Evolutionary conservation across 192 early-diverging fungal species (phyloP).

Genomic region (Linnemannia exigua): DNA sequence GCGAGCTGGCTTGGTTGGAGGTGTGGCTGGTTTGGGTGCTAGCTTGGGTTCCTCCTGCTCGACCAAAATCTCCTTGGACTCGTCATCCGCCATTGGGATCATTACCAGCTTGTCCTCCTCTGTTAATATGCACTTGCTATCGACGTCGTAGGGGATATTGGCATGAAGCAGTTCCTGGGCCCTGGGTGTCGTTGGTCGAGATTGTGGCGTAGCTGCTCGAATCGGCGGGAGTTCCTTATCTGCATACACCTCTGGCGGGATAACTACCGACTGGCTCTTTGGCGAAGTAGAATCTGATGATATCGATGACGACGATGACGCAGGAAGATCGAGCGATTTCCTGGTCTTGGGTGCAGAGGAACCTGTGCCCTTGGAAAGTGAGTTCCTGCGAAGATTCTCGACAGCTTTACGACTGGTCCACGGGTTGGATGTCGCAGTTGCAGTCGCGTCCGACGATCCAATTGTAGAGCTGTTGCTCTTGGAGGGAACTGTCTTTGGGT

Average conservation of each 20-base stretch:
- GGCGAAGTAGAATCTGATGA: background rate
- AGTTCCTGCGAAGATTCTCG: conserved; percentile 1
- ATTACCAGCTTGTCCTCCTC: conserved; percentile 14
- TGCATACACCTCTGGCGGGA: background rate
- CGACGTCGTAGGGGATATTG: conserved; percentile 11
- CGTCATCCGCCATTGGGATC: conserved; percentile 20
- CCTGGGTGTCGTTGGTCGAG: background rate
- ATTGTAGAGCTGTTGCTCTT: background rate
- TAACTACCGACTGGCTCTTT: background rate
- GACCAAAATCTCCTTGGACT: conserved; percentile 24
- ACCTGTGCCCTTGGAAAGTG: conserved; percentile 18
- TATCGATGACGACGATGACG: background rate
- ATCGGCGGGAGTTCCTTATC: conserved; percentile 49
- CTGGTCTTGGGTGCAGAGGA: conserved; percentile 8
- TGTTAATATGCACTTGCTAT: conserved; percentile 45
- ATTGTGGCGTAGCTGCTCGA: background rate
- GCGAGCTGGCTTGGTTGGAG: background rate
- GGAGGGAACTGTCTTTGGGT: conserved; percentile 5
- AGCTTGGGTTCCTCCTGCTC: background rate
- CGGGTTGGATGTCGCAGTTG: conserved; percentile 18
- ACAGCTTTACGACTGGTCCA: conserved; percentile 46
- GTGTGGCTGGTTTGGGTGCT: background rate
- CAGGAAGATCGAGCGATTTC: background rate
- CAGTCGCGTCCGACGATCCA: background rate
- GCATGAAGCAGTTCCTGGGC: background rate